Conservation (phyloP, 2,329 filamentous ascomycete genomes). For the Nemania sp. region DNA sequence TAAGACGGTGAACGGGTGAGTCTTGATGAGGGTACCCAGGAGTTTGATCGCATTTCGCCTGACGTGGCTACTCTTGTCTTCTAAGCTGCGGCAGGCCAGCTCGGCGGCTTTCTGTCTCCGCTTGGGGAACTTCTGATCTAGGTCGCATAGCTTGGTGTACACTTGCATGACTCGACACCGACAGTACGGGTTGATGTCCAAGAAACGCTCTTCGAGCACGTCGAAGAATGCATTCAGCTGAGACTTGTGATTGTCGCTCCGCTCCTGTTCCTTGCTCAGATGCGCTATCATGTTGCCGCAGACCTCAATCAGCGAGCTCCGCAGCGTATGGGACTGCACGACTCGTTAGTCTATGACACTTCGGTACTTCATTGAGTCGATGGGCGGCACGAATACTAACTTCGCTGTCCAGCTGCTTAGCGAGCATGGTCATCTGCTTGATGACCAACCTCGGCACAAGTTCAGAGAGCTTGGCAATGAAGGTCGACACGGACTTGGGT, state of each 20-base stretch:
- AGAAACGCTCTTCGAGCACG: constrained; percentile 91
- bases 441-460: constrained; percentile 89
- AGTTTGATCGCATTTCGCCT: constrained; percentile 94
- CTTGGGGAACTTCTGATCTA: constrained; percentile 97
- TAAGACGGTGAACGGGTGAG: constrained; percentile 90
- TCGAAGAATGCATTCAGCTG: constrained; percentile 98
- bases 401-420: constrained; percentile 95
- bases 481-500: constrained; percentile 93
- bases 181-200: constrained; percentile 96
- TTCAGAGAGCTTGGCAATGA: constrained; percentile 91
- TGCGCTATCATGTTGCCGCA: constrained; percentile 94
- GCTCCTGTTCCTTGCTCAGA: constrained; percentile 87
- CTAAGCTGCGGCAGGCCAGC: constrained; percentile 83
- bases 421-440: constrained; percentile 94
- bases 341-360: constrained; percentile 25
- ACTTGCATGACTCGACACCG: constrained; percentile 91
- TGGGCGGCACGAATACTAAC: constrained; percentile 46
- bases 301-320: constrained; percentile 93
- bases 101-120: constrained; percentile 85
- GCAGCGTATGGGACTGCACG: constrained; percentile 80
- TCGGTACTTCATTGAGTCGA: not conserved
- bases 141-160: constrained; percentile 85
- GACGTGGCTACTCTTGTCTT: constrained; percentile 98
- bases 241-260: constrained; percentile 88
- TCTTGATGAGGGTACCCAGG: constrained; percentile 84